Percentiles rank a stretch among this genome's conserved stretches.
Conservation (phyloP, 129 eudicot genomes). For the Calendula officinalis region DNA sequence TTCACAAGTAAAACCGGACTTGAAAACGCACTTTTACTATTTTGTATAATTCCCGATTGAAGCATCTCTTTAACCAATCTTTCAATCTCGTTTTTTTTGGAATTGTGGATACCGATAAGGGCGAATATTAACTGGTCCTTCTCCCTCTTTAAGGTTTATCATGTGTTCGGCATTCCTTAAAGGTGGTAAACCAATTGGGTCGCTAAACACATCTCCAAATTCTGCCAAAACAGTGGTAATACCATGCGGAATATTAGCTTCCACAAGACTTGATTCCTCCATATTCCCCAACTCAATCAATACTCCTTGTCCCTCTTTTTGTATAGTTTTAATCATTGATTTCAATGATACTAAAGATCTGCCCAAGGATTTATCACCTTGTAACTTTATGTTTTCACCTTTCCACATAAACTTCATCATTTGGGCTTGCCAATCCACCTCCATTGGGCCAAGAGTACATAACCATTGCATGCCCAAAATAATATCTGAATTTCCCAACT, state of each 20-base stretch:
- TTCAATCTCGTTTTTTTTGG: neutral
- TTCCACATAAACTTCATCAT: neutral
- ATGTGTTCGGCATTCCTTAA: neutral
- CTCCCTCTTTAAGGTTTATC: neutral
- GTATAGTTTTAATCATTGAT: neutral
- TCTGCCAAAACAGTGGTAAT: too few relatives aligned
- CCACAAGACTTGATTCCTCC: neutral
- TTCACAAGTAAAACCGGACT: too few relatives aligned
- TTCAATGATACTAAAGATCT: neutral
- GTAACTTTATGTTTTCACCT: neutral
- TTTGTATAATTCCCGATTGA: neutral
- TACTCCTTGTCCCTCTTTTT: neutral
- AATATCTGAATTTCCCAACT: neutral
- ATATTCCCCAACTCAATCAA: neutral
- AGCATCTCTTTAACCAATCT: neutral
- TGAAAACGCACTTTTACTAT: neutral
- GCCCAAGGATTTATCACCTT: neutral
- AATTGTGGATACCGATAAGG: neutral
- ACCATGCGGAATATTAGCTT: neutral
- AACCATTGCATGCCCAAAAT: neutral
- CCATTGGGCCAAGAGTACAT: neutral
- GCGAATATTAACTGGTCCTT: neutral
- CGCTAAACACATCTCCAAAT: neutral
- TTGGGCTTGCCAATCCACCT: neutral
- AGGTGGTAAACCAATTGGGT: neutral